A percentile compares a stretch with the other conserved stretches of the same genome.
phyloP scores from a whole-genome alignment of 1,139 yeast species.

The Ogataea hybrid region DNA sequence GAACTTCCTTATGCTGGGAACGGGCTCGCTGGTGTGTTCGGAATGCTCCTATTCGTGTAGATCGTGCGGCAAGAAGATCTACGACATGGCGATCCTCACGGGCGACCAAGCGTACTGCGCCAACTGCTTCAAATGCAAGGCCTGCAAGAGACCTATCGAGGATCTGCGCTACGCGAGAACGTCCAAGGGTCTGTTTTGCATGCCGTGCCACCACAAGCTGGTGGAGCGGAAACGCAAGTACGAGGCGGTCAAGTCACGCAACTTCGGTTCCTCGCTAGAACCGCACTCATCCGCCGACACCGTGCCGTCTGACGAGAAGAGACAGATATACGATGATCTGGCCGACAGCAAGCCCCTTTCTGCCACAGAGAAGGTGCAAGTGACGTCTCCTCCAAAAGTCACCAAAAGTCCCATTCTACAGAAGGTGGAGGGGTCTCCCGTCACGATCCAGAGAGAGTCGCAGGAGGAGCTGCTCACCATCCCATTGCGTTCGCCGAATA shows the following conservation, averaged over 20 bases:
- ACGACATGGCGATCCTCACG: conserved; percentile 92
- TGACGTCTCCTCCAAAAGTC: conserved; percentile 16
- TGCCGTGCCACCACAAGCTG: conserved; percentile 86
- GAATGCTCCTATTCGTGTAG: conserved; percentile 89
- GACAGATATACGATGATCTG: conserved; percentile 9
- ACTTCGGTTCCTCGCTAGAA: not conserved
- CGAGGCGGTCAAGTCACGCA: conserved; percentile 41
- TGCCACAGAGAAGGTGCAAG: conserved; percentile 12
- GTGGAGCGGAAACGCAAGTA: conserved; percentile 63
- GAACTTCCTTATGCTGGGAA: conserved; percentile 86
- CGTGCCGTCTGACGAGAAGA: conserved; percentile 13
- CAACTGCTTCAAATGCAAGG: conserved; percentile 84
- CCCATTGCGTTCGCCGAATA: conserved; percentile 30
- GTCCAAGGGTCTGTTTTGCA: conserved; percentile 89
- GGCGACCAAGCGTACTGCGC: conserved; percentile 96
- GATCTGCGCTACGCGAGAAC: conserved; percentile 93
- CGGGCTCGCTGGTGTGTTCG: conserved; percentile 87
- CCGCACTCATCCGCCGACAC: conserved; percentile 5
- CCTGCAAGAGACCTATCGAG: conserved; percentile 84
- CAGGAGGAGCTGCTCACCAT: conserved; percentile 21
- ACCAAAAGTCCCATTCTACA: conserved; percentile 13
- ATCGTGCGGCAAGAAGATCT: conserved; percentile 85
- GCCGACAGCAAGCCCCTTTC: conserved; percentile 5
- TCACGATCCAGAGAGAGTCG: not conserved
- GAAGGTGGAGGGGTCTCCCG: not conserved